Base-by-base conservation (phyloP, 352 stramenopile species). In the Phytophthora agathidicida region DNA sequence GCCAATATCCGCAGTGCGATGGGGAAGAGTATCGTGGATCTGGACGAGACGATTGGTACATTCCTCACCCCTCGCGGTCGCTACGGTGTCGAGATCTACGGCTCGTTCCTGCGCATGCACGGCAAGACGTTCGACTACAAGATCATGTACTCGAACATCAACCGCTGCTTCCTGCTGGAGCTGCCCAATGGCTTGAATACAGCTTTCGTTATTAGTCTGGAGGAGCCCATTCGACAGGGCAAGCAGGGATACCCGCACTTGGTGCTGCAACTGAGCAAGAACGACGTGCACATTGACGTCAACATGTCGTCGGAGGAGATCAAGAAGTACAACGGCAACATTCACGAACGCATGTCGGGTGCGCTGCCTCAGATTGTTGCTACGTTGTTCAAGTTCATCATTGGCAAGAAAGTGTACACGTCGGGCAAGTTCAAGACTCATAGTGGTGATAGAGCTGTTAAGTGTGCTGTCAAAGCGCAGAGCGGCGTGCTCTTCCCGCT, bases 61-160 rank as follows among this genome's bases (percentile, higher is more conserved):
- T 99, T 99, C 78, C 82, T 99, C 47, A 99, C 96, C 27, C 98
- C 98, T 31, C 85, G 98, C 48, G 98, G 98, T 36, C 88, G 96
- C 58, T 99, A 99, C 64, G 90, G 86, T 6, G 94, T 99, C 51
- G 96, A 99, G 76, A 93, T 99, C 71, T 99, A 99, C 79, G 83
- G 85, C 44, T 94, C 86, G 8, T 99, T 98, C 74, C 77, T 99
- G 64, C 94, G 97, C 42, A 99, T 99, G 85, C 84, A 96, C 58
- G 96, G 96, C 68, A 97, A 97, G 66, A 99, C 97, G 61, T 99
- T 99, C 75, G 96, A 99, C 86, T 99, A 99, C 91, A 99, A 99
- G 81, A 99, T 99, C 70, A 94, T 97, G 78, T 99, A 99, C 85
- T 97, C 98, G 48, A 98, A 99, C 74, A 99, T 99, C 70, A 98